Evolutionary conservation across 2,329 filamentous ascomycete species (phyloP).

Genomic region (Beauveria bassiana): DNA sequence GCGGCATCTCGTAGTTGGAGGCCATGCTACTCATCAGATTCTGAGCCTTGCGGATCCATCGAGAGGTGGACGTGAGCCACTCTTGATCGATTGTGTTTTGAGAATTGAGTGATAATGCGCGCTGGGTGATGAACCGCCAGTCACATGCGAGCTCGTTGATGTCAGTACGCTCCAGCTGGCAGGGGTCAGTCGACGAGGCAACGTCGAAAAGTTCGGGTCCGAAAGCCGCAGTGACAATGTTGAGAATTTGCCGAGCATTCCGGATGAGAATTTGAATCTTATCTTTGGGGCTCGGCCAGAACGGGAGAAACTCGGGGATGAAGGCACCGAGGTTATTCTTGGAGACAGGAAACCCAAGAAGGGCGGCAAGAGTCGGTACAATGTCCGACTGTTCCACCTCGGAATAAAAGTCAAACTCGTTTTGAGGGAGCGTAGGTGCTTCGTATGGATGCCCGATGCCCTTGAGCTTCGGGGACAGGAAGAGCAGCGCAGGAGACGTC

Average conservation of each 20-base stretch:
- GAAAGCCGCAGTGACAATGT: constrained; percentile 69
- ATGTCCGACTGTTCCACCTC: constrained; percentile 91
- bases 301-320: constrained; percentile 66
- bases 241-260: constrained; percentile 75
- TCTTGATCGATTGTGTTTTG: constrained; percentile 24
- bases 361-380: constrained; percentile 76
- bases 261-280: constrained; percentile 61
- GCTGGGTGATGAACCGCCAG: constrained; percentile 42
- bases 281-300: constrained; percentile 56
- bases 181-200: constrained; percentile 26
- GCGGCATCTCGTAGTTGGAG: constrained; percentile 77
- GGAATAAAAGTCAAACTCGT: constrained; percentile 77
- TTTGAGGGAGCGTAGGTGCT: constrained; percentile 50
- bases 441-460: constrained; percentile 36
- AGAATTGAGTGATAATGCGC: constrained; percentile 18
- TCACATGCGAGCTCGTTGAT: constrained; percentile 59
- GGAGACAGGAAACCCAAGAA: constrained; percentile 82
- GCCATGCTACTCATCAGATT: constrained; percentile 78
- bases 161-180: constrained; percentile 26
- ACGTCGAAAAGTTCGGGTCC: constrained; percentile 36
- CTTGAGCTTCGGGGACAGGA: constrained; percentile 77
- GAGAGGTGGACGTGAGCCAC: constrained; percentile 37
- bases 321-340: constrained; percentile 86
- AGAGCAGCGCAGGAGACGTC: constrained; percentile 86
- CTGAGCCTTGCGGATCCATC: constrained; percentile 68